Evolutionary conservation across 805 yeast species (phyloP).

Genomic region (Grigorovia jiainica): DNA sequence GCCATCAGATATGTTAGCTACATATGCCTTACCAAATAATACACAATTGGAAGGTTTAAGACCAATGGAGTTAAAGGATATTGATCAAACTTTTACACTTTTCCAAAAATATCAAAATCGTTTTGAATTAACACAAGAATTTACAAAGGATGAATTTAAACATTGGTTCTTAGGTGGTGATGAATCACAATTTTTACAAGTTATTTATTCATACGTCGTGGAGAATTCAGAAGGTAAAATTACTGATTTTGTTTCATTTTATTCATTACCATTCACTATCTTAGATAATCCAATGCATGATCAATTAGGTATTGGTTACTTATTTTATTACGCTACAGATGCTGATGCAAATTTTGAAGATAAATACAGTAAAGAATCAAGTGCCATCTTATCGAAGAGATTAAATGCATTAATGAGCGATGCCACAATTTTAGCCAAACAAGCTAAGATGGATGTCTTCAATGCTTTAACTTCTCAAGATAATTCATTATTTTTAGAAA

Average conservation of each 20-base stretch:
- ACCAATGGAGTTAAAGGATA: constrained; percentile 46
- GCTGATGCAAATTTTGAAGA: constrained; percentile 36
- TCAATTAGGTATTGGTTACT: constrained; percentile 75
- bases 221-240: constrained; percentile 45
- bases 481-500: constrained; percentile 71
- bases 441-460: constrained; percentile 75
- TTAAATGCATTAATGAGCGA: constrained; percentile 56
- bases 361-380: constrained; percentile 33
- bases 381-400: constrained; percentile 43
- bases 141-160: constrained; percentile 45
- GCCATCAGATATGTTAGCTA: constrained; percentile 59
- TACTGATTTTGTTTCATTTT: constrained; percentile 86
- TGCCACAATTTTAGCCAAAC: constrained; percentile 61
- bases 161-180: constrained; percentile 74
- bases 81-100: constrained; percentile 52
- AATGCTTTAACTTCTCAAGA: constrained; percentile 90
- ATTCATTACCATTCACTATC: constrained; percentile 79
- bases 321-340: constrained; percentile 82
- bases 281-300: constrained; percentile 53
- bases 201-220: constrained; percentile 72
- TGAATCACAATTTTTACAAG: constrained; percentile 31
- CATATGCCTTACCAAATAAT: constrained; percentile 47
- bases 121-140: constrained; percentile 65
- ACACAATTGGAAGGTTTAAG: constrained; percentile 45
- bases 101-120: constrained; percentile 54